Conservation (phyloP, 148 eudicot genomes). For the Chenopodium formosanum region DNA sequence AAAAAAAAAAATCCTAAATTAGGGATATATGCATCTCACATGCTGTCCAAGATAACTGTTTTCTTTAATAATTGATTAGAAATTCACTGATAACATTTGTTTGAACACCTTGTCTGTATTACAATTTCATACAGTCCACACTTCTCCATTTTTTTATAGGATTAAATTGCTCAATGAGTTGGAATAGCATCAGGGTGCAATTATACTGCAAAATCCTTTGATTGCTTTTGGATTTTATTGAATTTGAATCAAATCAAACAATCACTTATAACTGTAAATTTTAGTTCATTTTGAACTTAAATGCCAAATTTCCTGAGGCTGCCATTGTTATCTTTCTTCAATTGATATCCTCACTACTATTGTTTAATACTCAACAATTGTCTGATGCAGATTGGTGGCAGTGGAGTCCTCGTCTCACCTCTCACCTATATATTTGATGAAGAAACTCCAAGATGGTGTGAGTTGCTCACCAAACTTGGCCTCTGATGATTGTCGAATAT, state of each 20-base stretch:
- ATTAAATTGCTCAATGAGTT: not conserved
- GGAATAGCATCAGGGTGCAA: not conserved
- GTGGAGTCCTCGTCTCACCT: constrained; percentile 87
- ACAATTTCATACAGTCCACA: not conserved
- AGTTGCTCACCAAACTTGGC: constrained; percentile 64
- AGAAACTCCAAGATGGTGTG: constrained; percentile 87
- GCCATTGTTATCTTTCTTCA: not conserved
- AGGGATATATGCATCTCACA: not conserved
- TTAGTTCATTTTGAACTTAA: not conserved
- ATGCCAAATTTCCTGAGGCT: not conserved
- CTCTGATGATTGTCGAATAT: constrained; percentile 20
- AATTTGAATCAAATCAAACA: not conserved
- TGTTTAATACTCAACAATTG: not conserved
- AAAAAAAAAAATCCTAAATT: too few species aligned
- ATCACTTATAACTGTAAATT: not conserved
- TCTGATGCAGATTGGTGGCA: constrained; percentile 79
- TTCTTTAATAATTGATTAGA: not conserved
- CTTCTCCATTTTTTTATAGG: not conserved
- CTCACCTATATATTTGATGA: constrained; percentile 91
- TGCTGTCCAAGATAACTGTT: not conserved
- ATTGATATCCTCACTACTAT: too few species aligned
- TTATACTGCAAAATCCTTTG: not conserved
- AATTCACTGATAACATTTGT: not conserved
- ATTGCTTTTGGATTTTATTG: not conserved
- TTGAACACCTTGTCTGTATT: not conserved